phyloP scores from a whole-genome alignment of 169 alveolate species.

The Eimeria maxima region DNA sequence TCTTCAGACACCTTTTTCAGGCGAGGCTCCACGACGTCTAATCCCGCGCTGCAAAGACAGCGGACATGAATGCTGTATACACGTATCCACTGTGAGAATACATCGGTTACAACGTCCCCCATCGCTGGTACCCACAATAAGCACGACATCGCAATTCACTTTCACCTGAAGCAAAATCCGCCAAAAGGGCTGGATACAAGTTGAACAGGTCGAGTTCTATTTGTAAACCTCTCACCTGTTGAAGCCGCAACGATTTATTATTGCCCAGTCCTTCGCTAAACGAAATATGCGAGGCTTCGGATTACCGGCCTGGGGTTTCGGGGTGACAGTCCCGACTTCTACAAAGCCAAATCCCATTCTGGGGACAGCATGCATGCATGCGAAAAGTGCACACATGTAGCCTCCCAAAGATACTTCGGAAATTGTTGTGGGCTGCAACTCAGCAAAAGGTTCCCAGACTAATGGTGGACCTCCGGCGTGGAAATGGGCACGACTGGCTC shows the following conservation, averaged over 20 bases:
- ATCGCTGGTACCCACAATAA: background rate
- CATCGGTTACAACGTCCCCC: background rate
- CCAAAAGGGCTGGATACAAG: background rate
- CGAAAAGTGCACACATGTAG: background rate
- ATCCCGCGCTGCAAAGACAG: slow-evolving; percentile 86
- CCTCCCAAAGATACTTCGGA: background rate
- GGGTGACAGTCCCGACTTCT: slow-evolving; percentile 93
- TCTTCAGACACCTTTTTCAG: slow-evolving; percentile 86
- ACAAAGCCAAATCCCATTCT: slow-evolving; percentile 93
- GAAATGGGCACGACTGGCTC: background rate
- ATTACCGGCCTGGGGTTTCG: slow-evolving; percentile 92
- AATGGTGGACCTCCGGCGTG: background rate
- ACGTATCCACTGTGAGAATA: background rate
- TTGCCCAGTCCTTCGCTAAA: slow-evolving; percentile 87
- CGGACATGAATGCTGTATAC: background rate
- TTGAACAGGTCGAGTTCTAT: background rate
- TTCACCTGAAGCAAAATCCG: background rate
- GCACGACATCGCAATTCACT: background rate
- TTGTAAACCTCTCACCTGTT: slow-evolving; percentile 84
- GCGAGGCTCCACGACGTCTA: slow-evolving; percentile 87
- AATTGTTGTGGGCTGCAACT: background rate
- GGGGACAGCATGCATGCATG: slow-evolving; percentile 28
- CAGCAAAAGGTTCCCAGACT: background rate
- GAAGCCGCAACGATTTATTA: slow-evolving; percentile 92
- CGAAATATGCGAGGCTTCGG: slow-evolving; percentile 92